Base-by-base conservation (phyloP, 176 grass and related monocot species). In the Paspalum notatum region DNA sequence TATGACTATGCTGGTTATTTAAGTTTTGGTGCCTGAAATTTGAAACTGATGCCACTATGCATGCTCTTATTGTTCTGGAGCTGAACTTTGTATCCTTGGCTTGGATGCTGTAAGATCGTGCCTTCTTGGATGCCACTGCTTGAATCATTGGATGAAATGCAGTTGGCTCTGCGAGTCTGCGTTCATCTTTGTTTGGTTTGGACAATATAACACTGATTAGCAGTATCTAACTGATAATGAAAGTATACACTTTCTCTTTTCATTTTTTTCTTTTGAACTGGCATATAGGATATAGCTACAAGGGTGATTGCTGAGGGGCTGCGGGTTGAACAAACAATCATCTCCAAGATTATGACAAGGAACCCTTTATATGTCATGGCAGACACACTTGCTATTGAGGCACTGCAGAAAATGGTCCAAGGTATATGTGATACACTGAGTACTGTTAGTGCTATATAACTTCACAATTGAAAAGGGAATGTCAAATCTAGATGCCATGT, bases 321-420 rank as follows among this genome's bases (percentile, higher is more conserved):
- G 65, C 87, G 92, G 14, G 86, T 87, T 68, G 84, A 95, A 78
- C 96, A 98, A 81, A 98, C 96, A 43, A 66, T 87, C 39, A 79
- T 95, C 66, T 95, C 96, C 20, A 98, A 98, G 80, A 89, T 98
- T 71, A 98, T 98, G 96, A 98, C 96, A 37, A 84, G 96, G 75
- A 93, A 81, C 56, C 96, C 96, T 26, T 1, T 72, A 6, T 98
- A 89, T 46, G 90, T 98, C 24, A 90, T 82, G 58, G n/a, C 88
- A 27, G 92, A 98, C 79, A 84, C 88, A 72, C 82, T 89, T 61
- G 96, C 96, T 61, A 93, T 89, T 11, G 96, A 98, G 26, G 96
- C 96, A 25, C 48, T 98, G 38, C 96, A 98, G 69, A 98, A 95
- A 87, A 98, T 98, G 96, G 86, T 98, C 22, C 90, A 93, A 93